Conservation (phyloP, 352 stramenopile genomes). For the Pythium rishiriense region DNA sequence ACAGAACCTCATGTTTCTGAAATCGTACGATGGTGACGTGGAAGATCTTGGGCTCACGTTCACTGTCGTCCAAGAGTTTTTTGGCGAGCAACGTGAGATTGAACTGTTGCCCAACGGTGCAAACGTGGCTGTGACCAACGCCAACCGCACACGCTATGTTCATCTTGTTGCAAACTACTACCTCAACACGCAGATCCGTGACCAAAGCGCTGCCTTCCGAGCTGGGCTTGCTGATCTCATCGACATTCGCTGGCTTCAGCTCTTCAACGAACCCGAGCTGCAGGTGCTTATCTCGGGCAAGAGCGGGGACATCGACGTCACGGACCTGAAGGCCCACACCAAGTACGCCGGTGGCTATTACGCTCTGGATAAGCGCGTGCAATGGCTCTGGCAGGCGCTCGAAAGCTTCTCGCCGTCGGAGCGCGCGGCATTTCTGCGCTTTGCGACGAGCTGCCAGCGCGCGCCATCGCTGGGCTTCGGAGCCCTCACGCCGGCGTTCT, state of each 20-base stretch:
- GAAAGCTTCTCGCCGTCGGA: slow-evolving; percentile 82
- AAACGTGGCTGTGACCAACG: slow-evolving; percentile 87
- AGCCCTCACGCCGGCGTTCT: slow-evolving; percentile 93
- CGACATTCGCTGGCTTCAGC: slow-evolving; percentile 87
- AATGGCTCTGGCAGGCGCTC: slow-evolving; percentile 72
- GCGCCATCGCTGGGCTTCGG: slow-evolving; percentile 94
- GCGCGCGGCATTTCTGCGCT: slow-evolving; percentile 90
- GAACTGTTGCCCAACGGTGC: slow-evolving; percentile 89
- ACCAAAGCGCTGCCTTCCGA: slow-evolving; percentile 94
- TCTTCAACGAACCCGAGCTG: slow-evolving; percentile 97
- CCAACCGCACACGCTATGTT: slow-evolving; percentile 96
- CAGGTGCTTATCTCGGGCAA: slow-evolving; percentile 93
- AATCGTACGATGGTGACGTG: slow-evolving; percentile 94
- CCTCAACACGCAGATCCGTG: slow-evolving; percentile 91
- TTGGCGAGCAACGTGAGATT: slow-evolving; percentile 80
- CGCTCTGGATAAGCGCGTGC: slow-evolving; percentile 69
- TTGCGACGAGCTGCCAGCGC: slow-evolving; percentile 95
- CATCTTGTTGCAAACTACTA: slow-evolving; percentile 96
- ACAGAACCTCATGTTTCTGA: slow-evolving; percentile 95
- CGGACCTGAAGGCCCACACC: slow-evolving; percentile 89
- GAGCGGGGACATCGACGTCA: slow-evolving; percentile 53
- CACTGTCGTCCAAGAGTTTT: slow-evolving; percentile 85
- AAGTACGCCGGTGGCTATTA: slow-evolving; percentile 94
- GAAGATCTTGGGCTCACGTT: slow-evolving; percentile 92
- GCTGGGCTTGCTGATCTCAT: slow-evolving; percentile 93